phyloP scores from a whole-genome alignment of 441 rosid species.

The Euphorbia corollata region DNA sequence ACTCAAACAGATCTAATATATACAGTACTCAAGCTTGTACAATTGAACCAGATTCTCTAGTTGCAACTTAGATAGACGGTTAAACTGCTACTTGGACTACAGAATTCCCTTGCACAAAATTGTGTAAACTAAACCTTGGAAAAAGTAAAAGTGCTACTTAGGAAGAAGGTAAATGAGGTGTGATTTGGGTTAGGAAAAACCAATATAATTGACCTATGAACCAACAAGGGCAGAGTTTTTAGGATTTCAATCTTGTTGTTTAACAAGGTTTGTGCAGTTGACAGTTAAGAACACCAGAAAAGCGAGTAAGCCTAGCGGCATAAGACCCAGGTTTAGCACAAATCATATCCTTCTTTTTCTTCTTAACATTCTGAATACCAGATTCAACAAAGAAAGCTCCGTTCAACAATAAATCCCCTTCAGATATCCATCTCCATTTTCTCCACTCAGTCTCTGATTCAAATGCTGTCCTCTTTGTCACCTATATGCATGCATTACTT shows the following conservation, averaged over 20 bases:
- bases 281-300: conserved; percentile 44
- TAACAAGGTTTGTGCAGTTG: not conserved
- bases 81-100: too few species aligned
- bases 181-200: too few species aligned
- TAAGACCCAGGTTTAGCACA: conserved; percentile 30
- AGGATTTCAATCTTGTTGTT: too few species aligned
- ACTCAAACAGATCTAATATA: too few species aligned
- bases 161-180: too few species aligned
- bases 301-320: conserved; percentile 35
- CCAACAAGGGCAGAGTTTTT: too few species aligned
- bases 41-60: not conserved
- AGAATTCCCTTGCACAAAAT: too few species aligned
- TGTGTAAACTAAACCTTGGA: too few species aligned
- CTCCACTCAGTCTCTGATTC: conserved; percentile 29
- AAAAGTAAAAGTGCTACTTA: too few species aligned
- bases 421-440: conserved; percentile 46
- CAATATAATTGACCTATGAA: too few species aligned
- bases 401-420: conserved; percentile 41
- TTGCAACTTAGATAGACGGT: too few species aligned
- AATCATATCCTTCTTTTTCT: conserved; percentile 15
- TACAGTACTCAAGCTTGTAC: not conserved
- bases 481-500: conserved; percentile 21
- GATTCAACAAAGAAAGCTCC: conserved; percentile 49
- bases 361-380: conserved; percentile 19
- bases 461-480: conserved; percentile 38